These are phyloP conservation scores for Fusarium haematococcum DNA, from an alignment of 2,329 filamentous ascomycete genomes.

Conservation along the genomic window DNA sequence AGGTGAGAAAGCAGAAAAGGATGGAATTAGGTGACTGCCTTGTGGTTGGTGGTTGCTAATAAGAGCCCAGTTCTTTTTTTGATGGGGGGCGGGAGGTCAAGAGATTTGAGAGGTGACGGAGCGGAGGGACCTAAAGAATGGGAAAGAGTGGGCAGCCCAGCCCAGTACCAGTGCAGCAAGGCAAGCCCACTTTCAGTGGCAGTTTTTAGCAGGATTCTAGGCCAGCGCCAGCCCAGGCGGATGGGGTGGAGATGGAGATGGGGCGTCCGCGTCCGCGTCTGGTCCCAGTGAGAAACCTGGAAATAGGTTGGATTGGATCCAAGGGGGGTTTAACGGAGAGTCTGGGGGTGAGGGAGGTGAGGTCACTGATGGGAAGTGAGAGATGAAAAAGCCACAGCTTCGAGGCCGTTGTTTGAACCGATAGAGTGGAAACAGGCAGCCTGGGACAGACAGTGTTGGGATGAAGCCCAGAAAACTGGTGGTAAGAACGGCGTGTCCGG, in stretches of 20 bases:
- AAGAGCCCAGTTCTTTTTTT: conserved; percentile 40
- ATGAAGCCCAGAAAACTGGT: conserved; percentile 13
- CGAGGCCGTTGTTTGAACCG: background rate
- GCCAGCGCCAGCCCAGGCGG: conserved; percentile 38
- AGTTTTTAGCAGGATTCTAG: conserved; percentile 42
- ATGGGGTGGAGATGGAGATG: conserved; percentile 30
- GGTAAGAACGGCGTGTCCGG: conserved; percentile 29
- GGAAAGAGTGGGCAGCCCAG: conserved; percentile 37
- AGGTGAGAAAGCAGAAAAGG: conserved; percentile 28
- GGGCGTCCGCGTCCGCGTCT: background rate
- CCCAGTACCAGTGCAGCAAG: background rate
- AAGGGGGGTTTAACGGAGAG: background rate
- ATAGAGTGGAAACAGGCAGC: background rate
- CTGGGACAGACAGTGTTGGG: conserved; percentile 1
- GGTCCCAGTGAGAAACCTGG: conserved; percentile 39
- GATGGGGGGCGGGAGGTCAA: conserved; percentile 30
- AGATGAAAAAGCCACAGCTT: background rate
- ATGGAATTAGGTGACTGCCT: conserved; percentile 34
- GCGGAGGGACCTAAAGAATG: conserved; percentile 15
- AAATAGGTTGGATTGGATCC: conserved; percentile 1
- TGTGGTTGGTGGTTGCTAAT: conserved; percentile 36
- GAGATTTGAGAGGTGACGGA: conserved; percentile 38
- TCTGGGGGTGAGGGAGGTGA: conserved; percentile 20
- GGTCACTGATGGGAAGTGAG: conserved; percentile 23
- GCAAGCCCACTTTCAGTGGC: conserved; percentile 37